These are phyloP conservation scores for Fragilaria radians DNA, from an alignment of 108 stramenopile species.

Conservation along the genomic window DNA sequence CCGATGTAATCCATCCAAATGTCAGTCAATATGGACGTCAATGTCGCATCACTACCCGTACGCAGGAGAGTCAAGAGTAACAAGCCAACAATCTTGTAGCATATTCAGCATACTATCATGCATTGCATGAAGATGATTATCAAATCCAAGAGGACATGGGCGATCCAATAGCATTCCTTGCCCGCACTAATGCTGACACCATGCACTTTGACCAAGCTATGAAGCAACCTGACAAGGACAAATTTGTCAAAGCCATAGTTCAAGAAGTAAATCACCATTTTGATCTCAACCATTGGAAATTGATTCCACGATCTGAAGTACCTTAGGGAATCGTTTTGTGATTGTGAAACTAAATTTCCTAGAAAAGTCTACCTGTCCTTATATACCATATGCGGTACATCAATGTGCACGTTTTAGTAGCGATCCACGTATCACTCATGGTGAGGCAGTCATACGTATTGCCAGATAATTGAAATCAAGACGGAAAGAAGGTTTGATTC, in stretches of 20 bases:
- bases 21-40: not conserved
- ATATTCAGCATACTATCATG: not conserved
- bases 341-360: constrained; percentile 30
- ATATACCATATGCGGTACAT: constrained; percentile 22
- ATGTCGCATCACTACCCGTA: not conserved
- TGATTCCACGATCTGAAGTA: constrained; percentile 3
- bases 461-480: constrained; percentile 21
- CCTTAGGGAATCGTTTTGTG: constrained; percentile 13
- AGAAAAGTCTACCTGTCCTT: constrained; percentile 19
- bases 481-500: constrained; percentile 8
- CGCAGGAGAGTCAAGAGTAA: not conserved
- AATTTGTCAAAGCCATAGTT: constrained; percentile 19
- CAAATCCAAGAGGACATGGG: constrained; percentile 4
- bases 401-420: constrained; percentile 22
- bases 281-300: constrained; percentile 4
- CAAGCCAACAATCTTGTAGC: not conserved
- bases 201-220: constrained; percentile 31
- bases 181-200: constrained; percentile 9
- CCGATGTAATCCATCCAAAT: too few species aligned
- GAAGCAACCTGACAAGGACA: constrained; percentile 7
- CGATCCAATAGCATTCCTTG: not conserved
- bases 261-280: constrained; percentile 21
- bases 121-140: constrained; percentile 1
- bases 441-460: constrained; percentile 19
- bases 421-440: constrained; percentile 24